phyloP scores from a whole-genome alignment of 768 basidiomycete genomes.

The Multifurca ochricompacta region DNA sequence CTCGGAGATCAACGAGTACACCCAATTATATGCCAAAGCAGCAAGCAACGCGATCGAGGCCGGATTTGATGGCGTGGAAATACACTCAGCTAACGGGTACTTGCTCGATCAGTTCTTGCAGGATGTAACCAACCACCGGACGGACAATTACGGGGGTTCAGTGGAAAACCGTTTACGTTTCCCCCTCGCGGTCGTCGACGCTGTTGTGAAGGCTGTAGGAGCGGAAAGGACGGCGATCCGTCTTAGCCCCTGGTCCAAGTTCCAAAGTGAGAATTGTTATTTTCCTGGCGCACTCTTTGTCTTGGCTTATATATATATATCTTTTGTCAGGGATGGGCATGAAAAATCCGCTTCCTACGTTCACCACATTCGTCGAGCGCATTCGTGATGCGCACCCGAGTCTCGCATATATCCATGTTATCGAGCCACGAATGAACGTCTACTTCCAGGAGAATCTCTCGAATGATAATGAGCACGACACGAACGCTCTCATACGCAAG shows the following conservation, averaged over 20 bases:
- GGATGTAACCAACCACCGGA: constrained; percentile 30
- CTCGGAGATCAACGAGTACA: constrained; percentile 24
- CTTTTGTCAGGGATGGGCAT: constrained; percentile 12
- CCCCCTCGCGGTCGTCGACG: constrained; percentile 32
- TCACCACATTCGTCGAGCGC: neutral
- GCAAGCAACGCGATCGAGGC: constrained; percentile 31
- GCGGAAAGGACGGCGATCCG: constrained; percentile 32
- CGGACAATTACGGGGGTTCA: constrained; percentile 40
- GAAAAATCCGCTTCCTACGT: constrained; percentile 11
- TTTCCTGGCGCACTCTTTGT: too few relatives aligned
- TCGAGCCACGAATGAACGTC: too few relatives aligned
- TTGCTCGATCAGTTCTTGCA: constrained; percentile 34
- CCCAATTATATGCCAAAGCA: constrained; percentile 26
- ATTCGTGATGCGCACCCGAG: constrained; percentile 1
- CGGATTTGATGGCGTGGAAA: constrained; percentile 40
- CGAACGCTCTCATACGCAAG: too few relatives aligned
- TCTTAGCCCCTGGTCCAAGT: constrained; percentile 29
- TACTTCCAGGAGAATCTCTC: too few relatives aligned
- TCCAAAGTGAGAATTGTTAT: constrained; percentile 22
- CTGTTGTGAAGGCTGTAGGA: constrained; percentile 32
- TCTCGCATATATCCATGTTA: constrained; percentile 8
- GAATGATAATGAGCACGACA: too few relatives aligned
- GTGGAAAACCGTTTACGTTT: constrained; percentile 38
- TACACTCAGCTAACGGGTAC: constrained; percentile 27
- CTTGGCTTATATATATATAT: neutral